Evolutionary conservation across 2,329 filamentous ascomycete species (phyloP).

Genomic region (Penicillium frequentans): DNA sequence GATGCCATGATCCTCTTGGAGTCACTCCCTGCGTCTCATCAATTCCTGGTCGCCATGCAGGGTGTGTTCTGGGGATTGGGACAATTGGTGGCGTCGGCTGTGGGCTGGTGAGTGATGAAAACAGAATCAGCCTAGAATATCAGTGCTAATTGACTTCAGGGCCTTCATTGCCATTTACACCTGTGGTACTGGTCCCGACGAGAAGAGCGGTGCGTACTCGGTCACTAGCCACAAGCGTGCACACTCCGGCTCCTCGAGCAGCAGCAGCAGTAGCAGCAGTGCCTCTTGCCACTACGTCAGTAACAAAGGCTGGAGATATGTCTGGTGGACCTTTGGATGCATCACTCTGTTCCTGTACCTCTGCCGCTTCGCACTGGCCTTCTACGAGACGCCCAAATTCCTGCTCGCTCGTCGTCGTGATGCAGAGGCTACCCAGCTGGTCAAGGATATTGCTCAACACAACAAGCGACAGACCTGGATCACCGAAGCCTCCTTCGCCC

Average conservation of each 20-base stretch:
- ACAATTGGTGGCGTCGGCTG: conserved; percentile 14
- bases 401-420: conserved; percentile 17
- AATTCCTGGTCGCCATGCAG: conserved; percentile 18
- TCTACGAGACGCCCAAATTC: conserved; percentile 20
- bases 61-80: conserved; percentile 20
- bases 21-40: conserved; percentile 19
- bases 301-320: conserved; percentile 25
- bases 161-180: conserved; percentile 21
- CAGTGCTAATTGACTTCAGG: conserved; percentile 8
- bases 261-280: conserved; percentile 1
- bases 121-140: not conserved
- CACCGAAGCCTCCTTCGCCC: conserved; percentile 15
- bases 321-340: conserved; percentile 24
- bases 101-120: conserved; percentile 15
- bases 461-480: conserved; percentile 19
- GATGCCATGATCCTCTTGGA: conserved; percentile 18
- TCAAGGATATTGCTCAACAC: conserved; percentile 19
- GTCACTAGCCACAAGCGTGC: not conserved
- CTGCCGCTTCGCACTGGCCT: conserved; percentile 16
- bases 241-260: not conserved
- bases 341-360: conserved; percentile 21
- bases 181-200: conserved; percentile 23
- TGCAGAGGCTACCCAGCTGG: conserved; percentile 17
- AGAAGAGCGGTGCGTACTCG: conserved; percentile 9
- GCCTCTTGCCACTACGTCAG: conserved; percentile 21